These are phyloP conservation scores for Populus alba DNA, from an alignment of 345 rosid genomes.

Conservation along the genomic window DNA sequence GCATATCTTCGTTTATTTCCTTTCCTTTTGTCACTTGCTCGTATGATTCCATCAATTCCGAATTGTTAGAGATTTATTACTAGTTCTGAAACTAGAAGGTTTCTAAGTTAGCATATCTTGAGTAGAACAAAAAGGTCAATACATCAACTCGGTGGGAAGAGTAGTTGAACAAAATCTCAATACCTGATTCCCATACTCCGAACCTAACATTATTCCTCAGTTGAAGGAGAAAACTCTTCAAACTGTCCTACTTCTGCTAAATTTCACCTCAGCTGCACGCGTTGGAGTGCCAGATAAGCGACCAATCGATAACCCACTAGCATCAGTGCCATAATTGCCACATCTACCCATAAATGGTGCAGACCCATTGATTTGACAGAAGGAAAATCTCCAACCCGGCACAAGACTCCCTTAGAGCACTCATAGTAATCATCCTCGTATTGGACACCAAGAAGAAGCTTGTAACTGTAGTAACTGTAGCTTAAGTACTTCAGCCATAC, in stretches of 20 bases:
- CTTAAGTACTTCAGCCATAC: constrained; percentile 96
- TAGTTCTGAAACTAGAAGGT: constrained; percentile 23
- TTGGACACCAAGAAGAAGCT: constrained; percentile 92
- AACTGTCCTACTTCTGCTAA: constrained; percentile 14
- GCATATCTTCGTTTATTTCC: constrained; percentile 22
- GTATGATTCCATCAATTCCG: background rate
- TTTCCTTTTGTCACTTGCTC: constrained; percentile 1
- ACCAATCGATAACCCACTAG: constrained; percentile 82
- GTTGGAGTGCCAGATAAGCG: constrained; percentile 78
- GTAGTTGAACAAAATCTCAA: constrained; percentile 33
- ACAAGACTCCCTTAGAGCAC: constrained; percentile 66
- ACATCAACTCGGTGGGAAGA: constrained; percentile 28
- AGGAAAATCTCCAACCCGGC: constrained; percentile 83
- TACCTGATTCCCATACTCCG: constrained; percentile 27
- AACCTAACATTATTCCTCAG: constrained; percentile 47
- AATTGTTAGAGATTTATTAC: background rate
- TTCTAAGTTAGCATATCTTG: constrained; percentile 23
- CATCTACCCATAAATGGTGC: constrained; percentile 76
- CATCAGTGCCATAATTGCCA: constrained; percentile 81
- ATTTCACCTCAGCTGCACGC: constrained; percentile 56
- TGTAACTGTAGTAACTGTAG: constrained; percentile 94
- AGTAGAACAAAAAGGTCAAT: constrained; percentile 14
- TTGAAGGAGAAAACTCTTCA: constrained; percentile 36
- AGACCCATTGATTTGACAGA: constrained; percentile 85
- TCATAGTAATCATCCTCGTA: constrained; percentile 77